Conservation (phyloP, 768 basidiomycete genomes). For the Kwoniella europaea region DNA sequence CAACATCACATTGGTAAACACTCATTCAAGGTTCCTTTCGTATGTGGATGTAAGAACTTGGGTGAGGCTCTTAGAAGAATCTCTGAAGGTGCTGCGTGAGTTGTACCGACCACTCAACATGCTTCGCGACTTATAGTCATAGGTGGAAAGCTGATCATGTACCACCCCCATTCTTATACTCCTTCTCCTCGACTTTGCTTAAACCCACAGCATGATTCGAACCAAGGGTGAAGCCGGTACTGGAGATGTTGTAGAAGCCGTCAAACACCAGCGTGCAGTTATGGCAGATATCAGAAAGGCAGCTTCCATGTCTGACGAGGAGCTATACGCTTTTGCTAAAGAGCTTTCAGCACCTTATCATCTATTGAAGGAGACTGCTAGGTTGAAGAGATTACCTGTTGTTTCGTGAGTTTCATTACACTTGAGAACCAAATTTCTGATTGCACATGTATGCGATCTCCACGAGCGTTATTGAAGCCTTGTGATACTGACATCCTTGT, state of each 20-base stretch:
- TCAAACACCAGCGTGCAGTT: constrained; percentile 85
- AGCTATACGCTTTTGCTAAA: constrained; percentile 90
- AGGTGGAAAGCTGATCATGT: too few relatives aligned
- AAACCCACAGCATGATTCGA: constrained; percentile 72
- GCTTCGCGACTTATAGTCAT: too few relatives aligned
- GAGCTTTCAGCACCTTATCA: constrained; percentile 80
- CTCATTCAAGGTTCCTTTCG: constrained; percentile 86
- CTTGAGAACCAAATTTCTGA: not conserved
- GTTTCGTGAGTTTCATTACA: constrained; percentile 62
- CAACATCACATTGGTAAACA: constrained; percentile 97
- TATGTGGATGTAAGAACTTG: constrained; percentile 92
- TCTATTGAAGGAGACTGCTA: constrained; percentile 92
- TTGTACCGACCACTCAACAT: not conserved
- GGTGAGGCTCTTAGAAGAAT: constrained; percentile 96
- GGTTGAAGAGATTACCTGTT: constrained; percentile 87
- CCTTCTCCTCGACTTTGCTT: not conserved
- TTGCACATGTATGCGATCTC: not conserved
- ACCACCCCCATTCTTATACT: not conserved
- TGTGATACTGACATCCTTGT: not conserved
- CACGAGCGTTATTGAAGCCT: too few relatives aligned
- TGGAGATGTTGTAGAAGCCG: constrained; percentile 68
- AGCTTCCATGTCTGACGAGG: constrained; percentile 88
- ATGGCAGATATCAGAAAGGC: constrained; percentile 82
- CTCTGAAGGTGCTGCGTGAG: constrained; percentile 85
- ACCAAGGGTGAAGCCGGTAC: constrained; percentile 74